Evolutionary conservation across 2,329 filamentous ascomycete species (phyloP).

Genomic region (Bretziella fagacearum): DNA sequence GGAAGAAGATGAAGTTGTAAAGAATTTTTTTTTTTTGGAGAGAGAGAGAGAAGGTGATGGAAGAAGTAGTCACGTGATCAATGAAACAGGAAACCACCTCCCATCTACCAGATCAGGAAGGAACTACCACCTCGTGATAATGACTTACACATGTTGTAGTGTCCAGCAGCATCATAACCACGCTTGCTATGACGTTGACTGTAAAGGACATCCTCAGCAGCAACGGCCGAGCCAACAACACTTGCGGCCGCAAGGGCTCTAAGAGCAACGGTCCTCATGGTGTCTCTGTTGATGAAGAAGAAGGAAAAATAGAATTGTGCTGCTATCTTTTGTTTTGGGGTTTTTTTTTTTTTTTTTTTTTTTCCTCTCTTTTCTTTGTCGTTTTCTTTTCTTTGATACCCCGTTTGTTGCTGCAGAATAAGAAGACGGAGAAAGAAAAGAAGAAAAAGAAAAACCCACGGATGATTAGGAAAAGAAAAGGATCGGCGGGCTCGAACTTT

Average conservation of each 20-base stretch:
- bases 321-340: background rate
- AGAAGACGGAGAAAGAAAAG: too few species aligned
- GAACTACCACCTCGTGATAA: background rate
- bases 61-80: background rate
- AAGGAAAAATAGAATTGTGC: background rate
- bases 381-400: too few species aligned
- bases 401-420: too few species aligned
- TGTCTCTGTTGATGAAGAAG: background rate
- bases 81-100: background rate
- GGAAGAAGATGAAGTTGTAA: background rate
- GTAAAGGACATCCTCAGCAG: conserved; percentile 31
- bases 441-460: too few species aligned
- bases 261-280: conserved; percentile 11
- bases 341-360: too few species aligned
- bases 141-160: conserved; percentile 36
- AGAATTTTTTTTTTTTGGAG: too few species aligned
- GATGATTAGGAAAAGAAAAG: too few species aligned
- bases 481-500: too few species aligned
- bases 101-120: too few species aligned
- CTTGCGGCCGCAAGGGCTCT: conserved; percentile 18
- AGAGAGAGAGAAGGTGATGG: background rate
- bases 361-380: background rate
- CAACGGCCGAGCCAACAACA: conserved; percentile 15
- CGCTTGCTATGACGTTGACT: conserved; percentile 34
- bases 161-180: conserved; percentile 29